Evolutionary conservation across 371 early-diverging fungal species (phyloP), one percentile per base, ranked within the genome.

Genomic region (Saksenaea oblongispora): DNA sequence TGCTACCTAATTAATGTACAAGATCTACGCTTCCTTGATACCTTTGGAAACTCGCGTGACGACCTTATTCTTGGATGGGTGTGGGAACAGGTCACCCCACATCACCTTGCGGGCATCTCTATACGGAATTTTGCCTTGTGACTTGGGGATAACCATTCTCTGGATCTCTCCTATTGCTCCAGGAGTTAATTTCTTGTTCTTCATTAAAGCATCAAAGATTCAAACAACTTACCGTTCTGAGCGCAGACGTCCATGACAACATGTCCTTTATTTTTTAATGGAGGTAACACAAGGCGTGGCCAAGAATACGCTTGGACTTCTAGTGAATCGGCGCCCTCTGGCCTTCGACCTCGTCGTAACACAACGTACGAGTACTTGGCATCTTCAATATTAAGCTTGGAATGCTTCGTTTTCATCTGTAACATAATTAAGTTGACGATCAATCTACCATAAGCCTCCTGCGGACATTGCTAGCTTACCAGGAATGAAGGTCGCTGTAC

Each of bases 41-140:
- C 63, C 67, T 51, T 66, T 57, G 26, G 57, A 56, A 34, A 69
- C 47, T 24, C 80, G 73, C 13, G 77, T 75, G 0, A 78, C 70
- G 1, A 71, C 57, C 56, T 76, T 76, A 54, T 87, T 88, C 59
- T 90, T 90, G 26, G 89, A 80, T n/a, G 59, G 59, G 66, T 93
- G 91, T 55, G 94, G 93, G 65, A 92, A 91, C 31, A 91, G 62
- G 63, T 94, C 94, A 47, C 93, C 93, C 93, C 94, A 93, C 67
- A 72, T 80, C 0, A 85, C 78, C 73, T 93, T 93, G 41, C 91
- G 79, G 1, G 92, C 91, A 73, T 92, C 93, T 18, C 90, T 68
- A 69, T 89, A 94, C 3, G 83, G 81, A 36, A 88, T 71, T 70
- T 91, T 93, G 58, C 90, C 87, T 65, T 90, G 89, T 3, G 90